A percentile compares a stretch with the other conserved stretches of the same genome.
Conservation (phyloP, 2,329 filamentous ascomycete species). For the Herpotrichia juniperi region DNA sequence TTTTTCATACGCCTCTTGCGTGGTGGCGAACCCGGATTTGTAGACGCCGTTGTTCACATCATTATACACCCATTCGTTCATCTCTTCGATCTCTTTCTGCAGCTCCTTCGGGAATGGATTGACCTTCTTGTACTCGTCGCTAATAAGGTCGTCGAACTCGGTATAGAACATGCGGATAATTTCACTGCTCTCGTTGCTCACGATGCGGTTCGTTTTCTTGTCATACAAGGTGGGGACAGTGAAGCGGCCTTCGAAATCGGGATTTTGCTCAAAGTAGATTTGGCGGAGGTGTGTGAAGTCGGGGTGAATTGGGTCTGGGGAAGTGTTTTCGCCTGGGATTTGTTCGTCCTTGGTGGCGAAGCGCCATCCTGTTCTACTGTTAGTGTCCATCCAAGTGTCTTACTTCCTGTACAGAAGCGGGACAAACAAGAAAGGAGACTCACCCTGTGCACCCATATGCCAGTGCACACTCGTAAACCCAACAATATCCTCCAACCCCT, state of each 20-base stretch:
- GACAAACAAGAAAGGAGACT: not conserved
- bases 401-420: too few species aligned
- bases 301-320: constrained; percentile 67
- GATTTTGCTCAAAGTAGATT: constrained; percentile 78
- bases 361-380: constrained; percentile 72
- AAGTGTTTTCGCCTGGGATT: constrained; percentile 61
- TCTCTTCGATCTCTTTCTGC: constrained; percentile 53
- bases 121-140: constrained; percentile 50
- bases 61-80: constrained; percentile 60
- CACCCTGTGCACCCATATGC: constrained; percentile 71
- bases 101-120: constrained; percentile 54
- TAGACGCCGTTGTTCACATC: constrained; percentile 61
- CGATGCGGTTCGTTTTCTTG: constrained; percentile 75
- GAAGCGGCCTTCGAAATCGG: constrained; percentile 77
- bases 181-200: constrained; percentile 91
- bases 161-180: constrained; percentile 89
- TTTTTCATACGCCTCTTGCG: constrained; percentile 57
- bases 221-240: constrained; percentile 90
- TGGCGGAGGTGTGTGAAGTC: constrained; percentile 77
- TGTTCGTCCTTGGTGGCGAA: constrained; percentile 73
- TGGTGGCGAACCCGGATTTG: constrained; percentile 59
- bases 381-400: too few species aligned
- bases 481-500: constrained; percentile 88
- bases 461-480: constrained; percentile 85
- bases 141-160: constrained; percentile 71